A percentile compares a stretch with the other conserved stretches of the same genome.
Conservation (phyloP, 2,329 filamentous ascomycete genomes). For the Stachybotrys chlorohalonatus region DNA sequence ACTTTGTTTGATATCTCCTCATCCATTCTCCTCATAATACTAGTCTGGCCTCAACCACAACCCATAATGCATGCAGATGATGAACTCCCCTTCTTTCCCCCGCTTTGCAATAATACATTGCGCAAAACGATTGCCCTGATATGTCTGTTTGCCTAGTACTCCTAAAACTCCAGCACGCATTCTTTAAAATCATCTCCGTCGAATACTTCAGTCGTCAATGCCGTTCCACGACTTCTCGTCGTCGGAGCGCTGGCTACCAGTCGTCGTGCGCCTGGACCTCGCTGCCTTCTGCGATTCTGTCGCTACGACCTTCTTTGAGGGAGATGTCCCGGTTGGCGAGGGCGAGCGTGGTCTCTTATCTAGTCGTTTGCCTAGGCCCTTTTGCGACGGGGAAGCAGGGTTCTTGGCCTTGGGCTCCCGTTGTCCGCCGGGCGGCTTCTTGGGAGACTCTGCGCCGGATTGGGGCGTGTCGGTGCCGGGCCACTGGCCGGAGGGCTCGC, state of each 20-base stretch:
- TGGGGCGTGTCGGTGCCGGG: slow-evolving; percentile 7
- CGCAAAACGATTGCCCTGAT: background rate
- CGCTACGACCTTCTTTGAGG: slow-evolving; percentile 19
- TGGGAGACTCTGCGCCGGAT: slow-evolving; percentile 12
- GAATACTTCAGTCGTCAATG: slow-evolving; percentile 24
- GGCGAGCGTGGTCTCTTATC: slow-evolving; percentile 22
- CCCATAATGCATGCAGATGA: too few relatives aligned
- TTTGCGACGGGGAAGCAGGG: slow-evolving; percentile 3
- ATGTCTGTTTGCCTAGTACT: background rate
- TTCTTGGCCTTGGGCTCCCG: slow-evolving; percentile 6
- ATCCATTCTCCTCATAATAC: too few relatives aligned
- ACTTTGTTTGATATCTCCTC: too few relatives aligned
- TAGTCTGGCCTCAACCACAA: too few relatives aligned
- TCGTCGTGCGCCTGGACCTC: slow-evolving; percentile 7
- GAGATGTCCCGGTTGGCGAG: slow-evolving; percentile 12
- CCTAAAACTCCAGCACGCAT: background rate
- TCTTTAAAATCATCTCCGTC: background rate
- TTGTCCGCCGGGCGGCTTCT: slow-evolving; percentile 8
- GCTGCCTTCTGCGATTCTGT: slow-evolving; percentile 7
- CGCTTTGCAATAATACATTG: too few relatives aligned
- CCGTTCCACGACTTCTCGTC: slow-evolving; percentile 34
- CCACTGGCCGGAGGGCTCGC: slow-evolving; percentile 17
- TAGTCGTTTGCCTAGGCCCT: slow-evolving; percentile 5
- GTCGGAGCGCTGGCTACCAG: slow-evolving; percentile 16
- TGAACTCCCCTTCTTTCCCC: too few relatives aligned